Evolutionary conservation across 306 rosid species (phyloP).

Genomic region (Glycyrrhiza uralensis): DNA sequence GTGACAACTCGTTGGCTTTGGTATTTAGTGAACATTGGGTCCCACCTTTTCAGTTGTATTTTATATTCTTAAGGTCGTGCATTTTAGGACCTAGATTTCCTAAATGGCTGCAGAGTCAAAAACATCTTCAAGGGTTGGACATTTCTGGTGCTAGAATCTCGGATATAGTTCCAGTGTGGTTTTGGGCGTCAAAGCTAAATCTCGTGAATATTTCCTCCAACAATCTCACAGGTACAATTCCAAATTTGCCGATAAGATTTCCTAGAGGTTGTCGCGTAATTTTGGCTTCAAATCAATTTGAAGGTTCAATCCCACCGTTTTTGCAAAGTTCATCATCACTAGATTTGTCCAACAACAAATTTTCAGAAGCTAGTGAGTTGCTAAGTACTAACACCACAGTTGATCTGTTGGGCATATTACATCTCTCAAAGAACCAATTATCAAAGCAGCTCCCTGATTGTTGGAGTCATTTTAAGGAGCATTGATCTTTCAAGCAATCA

Average conservation of each 20-base stretch:
- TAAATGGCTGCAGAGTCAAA: conserved; percentile 3
- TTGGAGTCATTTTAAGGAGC: neutral
- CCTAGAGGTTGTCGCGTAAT: neutral
- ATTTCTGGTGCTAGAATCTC: neutral
- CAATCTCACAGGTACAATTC: neutral
- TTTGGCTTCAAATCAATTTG: neutral
- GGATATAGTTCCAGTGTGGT: neutral
- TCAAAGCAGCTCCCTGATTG: neutral
- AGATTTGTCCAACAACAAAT: neutral
- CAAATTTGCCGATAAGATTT: neutral
- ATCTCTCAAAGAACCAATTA: neutral
- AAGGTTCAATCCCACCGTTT: conserved; percentile 10
- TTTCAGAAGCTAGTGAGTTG: neutral
- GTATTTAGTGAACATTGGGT: neutral
- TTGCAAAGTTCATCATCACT: neutral
- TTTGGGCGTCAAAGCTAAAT: neutral
- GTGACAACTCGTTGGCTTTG: neutral
- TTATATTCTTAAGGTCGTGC: neutral
- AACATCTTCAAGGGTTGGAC: neutral
- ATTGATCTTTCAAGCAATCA: neutral
- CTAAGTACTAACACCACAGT: neutral
- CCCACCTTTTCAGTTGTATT: neutral
- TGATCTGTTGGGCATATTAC: neutral
- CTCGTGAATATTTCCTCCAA: conserved; percentile 1
- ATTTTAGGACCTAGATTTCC: conserved; percentile 8